Conservation (phyloP, 2,329 filamentous ascomycete species). For the Fusarium sp. region DNA sequence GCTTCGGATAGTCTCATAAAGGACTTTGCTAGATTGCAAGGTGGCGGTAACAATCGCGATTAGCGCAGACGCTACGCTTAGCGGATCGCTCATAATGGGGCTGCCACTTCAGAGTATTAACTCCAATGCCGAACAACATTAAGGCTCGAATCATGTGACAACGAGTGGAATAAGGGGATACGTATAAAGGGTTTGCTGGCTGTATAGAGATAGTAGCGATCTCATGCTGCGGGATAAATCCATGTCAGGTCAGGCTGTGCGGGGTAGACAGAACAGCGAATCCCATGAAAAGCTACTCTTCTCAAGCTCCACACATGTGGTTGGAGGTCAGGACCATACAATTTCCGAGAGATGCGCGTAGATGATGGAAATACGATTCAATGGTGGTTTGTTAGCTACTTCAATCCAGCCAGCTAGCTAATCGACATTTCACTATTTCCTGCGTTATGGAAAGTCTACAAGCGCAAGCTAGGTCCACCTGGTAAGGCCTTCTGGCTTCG, state of each 20-base stretch:
- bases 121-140: too few species aligned
- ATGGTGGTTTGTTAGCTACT: too few species aligned
- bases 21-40: constrained; percentile 37
- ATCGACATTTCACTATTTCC: too few species aligned
- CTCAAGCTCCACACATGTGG: too few species aligned
- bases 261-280: background rate
- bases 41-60: constrained; percentile 34
- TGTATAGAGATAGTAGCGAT: too few species aligned
- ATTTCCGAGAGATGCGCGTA: too few species aligned
- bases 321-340: too few species aligned
- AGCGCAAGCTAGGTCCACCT: background rate
- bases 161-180: background rate
- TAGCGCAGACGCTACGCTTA: constrained; percentile 18
- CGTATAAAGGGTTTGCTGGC: background rate
- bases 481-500: too few species aligned
- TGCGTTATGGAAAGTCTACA: background rate
- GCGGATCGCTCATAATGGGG: constrained; percentile 8
- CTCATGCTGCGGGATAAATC: too few species aligned
- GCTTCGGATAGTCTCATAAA: constrained; percentile 40
- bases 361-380: too few species aligned
- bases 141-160: background rate
- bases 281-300: too few species aligned
- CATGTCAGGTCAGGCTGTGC: background rate
- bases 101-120: background rate
- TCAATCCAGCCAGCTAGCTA: too few species aligned